phyloP scores from a whole-genome alignment of 305 asterid genomes.

The Ajuga reptans region DNA sequence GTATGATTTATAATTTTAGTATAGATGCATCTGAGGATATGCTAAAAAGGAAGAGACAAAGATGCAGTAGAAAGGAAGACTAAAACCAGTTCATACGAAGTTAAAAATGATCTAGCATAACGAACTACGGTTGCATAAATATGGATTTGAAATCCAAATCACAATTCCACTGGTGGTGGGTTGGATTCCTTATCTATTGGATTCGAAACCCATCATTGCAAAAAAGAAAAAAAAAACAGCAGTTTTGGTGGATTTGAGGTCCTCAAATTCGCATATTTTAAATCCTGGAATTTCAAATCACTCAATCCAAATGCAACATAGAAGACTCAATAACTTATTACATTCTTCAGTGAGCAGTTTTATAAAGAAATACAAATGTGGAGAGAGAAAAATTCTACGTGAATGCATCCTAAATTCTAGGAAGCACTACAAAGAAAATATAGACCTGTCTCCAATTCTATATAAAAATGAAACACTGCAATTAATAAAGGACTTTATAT shows the following conservation, averaged over 20 bases:
- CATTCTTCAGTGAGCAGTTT: neutral
- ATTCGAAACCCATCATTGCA: too few species aligned
- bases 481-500: neutral
- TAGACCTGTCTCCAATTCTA: neutral
- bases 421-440: neutral
- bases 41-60: too few species aligned
- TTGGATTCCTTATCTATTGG: neutral
- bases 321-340: neutral
- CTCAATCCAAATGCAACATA: neutral
- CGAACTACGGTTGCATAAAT: neutral
- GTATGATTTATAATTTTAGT: too few species aligned
- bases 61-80: slow-evolving; percentile 1
- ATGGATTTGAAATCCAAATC: neutral
- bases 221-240: too few species aligned
- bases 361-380: neutral
- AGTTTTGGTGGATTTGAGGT: too few species aligned
- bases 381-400: neutral
- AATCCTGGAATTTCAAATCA: neutral
- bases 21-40: too few species aligned
- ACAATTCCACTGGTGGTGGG: neutral
- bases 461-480: neutral
- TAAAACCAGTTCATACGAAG: neutral
- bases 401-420: neutral
- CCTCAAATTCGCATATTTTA: neutral
- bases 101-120: neutral